Evolutionary conservation across 257 asterid species (phyloP), one percentile per base, ranked within the genome.

Genomic region (Solanum pinnatisectum): DNA sequence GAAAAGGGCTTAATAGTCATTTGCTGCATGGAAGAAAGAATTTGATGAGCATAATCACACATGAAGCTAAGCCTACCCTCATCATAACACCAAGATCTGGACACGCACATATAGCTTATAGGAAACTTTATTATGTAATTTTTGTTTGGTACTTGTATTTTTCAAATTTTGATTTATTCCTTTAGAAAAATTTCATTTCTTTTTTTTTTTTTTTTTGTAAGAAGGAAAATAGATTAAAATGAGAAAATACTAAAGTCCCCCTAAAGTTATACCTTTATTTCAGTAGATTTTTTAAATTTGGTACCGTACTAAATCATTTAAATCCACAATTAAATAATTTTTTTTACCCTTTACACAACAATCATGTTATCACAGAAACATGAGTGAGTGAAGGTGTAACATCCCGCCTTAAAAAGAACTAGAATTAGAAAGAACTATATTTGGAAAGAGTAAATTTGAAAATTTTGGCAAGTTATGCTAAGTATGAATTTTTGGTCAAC

Each of bases 11-110:
- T 46, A 81, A 81, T 44, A 16, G 85, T 46, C 85, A 46, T 81
- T 81, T 81, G 63, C 84, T 90, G 90, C 89, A 70, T 81, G 83
- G 82, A 88, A 42, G 70, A 87, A 35, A 78, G 83, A 30, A 52
- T 87, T 87, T 88, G 59, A 88, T 89, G 87, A 88, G 76, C 77
- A 74, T 83, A 68, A 88, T 25, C 63, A 83, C 44, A 87, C 89
- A 87, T 89, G 90, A 63, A 88, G 88, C 84, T 86, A 83, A 73
- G 87, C 40, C 73, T 83, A 87, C 87, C 68, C 81, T 89, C 85
- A 90, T 88, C 88, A 90, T 83, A 67, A 52, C 84, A 84, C 84
- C 77, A 35, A 44, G 86, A 84, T 72, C 71, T 32, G 30, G 63
- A 49, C 40, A 32, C 77, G 73, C 76, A 32, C 67, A 63, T 73